Conservation (phyloP, 495 filamentous ascomycete genomes). For the Parathielavia hyrcaniae region DNA sequence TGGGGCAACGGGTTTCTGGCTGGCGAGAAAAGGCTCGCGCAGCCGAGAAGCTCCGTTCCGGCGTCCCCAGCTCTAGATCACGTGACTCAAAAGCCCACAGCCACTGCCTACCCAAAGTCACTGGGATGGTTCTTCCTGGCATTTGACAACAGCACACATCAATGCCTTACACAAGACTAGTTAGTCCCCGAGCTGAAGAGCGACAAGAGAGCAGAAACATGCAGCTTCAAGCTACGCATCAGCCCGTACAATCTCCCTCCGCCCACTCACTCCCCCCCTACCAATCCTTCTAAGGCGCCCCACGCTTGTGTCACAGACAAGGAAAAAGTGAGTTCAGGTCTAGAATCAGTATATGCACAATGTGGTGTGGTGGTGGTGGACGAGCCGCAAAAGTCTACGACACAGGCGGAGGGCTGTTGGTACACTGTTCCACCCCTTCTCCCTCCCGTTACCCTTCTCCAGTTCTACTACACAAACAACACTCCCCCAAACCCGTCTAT, state of each 20-base stretch:
- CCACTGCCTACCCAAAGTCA: background rate
- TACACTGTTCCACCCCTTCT: slow-evolving; percentile 38
- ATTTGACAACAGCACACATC: background rate
- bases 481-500: slow-evolving; percentile 46
- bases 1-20: slow-evolving; percentile 4
- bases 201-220: background rate
- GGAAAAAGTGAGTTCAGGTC: slow-evolving; percentile 31
- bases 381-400: slow-evolving; percentile 35
- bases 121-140: background rate
- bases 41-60: slow-evolving; percentile 34
- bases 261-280: background rate
- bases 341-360: slow-evolving; percentile 49
- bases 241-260: background rate
- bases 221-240: background rate
- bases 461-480: background rate
- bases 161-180: background rate
- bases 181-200: background rate
- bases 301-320: slow-evolving; percentile 15
- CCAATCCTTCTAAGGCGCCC: background rate
- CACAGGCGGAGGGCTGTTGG: slow-evolving; percentile 40
- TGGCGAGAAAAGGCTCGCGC: slow-evolving; percentile 28
- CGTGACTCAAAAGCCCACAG: background rate
- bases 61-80: slow-evolving; percentile 33
- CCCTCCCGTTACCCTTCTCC: slow-evolving; percentile 13
- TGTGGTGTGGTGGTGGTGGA: slow-evolving; percentile 18